Evolutionary conservation across 1,284 basidiomycete genomes (phyloP).

Genomic region (Puccinia polysora): DNA sequence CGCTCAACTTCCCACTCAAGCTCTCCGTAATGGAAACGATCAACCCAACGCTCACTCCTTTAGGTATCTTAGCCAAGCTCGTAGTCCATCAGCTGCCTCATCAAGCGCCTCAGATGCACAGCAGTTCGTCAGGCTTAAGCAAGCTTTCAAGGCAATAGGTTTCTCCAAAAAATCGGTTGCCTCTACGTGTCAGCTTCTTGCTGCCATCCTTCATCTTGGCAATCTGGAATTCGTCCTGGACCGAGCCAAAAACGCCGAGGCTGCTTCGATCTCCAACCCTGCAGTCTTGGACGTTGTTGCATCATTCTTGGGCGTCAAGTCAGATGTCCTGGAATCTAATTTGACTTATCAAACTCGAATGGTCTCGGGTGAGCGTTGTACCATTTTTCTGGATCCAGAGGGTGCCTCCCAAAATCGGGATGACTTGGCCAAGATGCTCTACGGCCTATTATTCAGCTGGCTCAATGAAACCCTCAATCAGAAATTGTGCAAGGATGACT

Average conservation of each 20-base stretch:
- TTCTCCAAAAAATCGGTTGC: conserved; percentile 88
- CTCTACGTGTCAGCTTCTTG: conserved; percentile 86
- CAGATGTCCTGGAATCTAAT: conserved; percentile 70
- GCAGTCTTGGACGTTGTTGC: conserved; percentile 76
- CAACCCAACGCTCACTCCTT: conserved; percentile 53
- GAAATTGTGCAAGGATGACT: conserved; percentile 83
- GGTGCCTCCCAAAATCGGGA: conserved; percentile 87
- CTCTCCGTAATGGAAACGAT: conserved; percentile 49
- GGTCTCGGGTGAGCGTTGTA: conserved; percentile 89
- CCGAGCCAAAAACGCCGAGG: conserved; percentile 73
- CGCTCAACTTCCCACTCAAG: conserved; percentile 56
- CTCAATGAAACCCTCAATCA: conserved; percentile 94
- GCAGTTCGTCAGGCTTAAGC: conserved; percentile 84
- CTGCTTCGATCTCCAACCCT: conserved; percentile 74
- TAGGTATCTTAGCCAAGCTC: conserved; percentile 26
- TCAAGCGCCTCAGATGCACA: conserved; percentile 62
- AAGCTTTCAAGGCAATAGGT: conserved; percentile 85
- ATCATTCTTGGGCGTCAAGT: conserved; percentile 80
- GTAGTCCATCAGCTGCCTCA: conserved; percentile 27
- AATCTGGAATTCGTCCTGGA: conserved; percentile 84
- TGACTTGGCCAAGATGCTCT: conserved; percentile 85
- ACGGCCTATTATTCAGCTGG: conserved; percentile 93
- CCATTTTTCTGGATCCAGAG: conserved; percentile 89
- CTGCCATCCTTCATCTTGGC: conserved; percentile 90
- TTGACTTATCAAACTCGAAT: conserved; percentile 88